Evolutionary conservation across 371 early-diverging fungal genomes (phyloP).

Genomic region (Mucor sp.): DNA sequence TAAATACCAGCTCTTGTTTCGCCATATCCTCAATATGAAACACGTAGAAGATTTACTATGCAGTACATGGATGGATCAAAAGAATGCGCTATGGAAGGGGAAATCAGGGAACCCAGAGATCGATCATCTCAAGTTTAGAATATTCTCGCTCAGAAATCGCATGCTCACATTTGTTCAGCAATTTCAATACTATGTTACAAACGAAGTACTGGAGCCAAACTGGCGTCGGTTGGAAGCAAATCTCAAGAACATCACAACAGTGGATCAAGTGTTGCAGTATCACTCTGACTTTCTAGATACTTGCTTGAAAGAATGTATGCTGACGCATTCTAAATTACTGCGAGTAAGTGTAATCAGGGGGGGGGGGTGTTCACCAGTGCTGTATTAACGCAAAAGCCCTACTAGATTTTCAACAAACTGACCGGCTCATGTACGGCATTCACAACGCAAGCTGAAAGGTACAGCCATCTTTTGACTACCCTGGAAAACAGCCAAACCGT

Average conservation of each 20-base stretch:
- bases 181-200: conserved; percentile 81
- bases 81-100: conserved; percentile 37
- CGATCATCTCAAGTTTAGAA: conserved; percentile 60
- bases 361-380: too few relatives aligned
- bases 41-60: conserved; percentile 82
- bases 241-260: conserved; percentile 67
- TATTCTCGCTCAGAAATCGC: conserved; percentile 71
- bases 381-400: neutral
- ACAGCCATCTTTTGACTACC: conserved; percentile 37
- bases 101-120: conserved; percentile 34
- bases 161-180: conserved; percentile 90
- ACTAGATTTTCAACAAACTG: conserved; percentile 71
- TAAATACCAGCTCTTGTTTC: conserved; percentile 91
- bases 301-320: conserved; percentile 89
- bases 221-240: conserved; percentile 71
- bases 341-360: conserved; percentile 46
- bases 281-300: conserved; percentile 87
- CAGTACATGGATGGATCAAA: conserved; percentile 72
- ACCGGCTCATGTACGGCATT: conserved; percentile 72
- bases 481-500: conserved; percentile 49
- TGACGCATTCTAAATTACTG: conserved; percentile 81
- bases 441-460: conserved; percentile 53
- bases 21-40: conserved; percentile 85
- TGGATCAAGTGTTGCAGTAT: conserved; percentile 81
- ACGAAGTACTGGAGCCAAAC: conserved; percentile 90